Evolutionary conservation across 169 alveolate genomes (phyloP).

Genomic region (Amoebophrya sp.): DNA sequence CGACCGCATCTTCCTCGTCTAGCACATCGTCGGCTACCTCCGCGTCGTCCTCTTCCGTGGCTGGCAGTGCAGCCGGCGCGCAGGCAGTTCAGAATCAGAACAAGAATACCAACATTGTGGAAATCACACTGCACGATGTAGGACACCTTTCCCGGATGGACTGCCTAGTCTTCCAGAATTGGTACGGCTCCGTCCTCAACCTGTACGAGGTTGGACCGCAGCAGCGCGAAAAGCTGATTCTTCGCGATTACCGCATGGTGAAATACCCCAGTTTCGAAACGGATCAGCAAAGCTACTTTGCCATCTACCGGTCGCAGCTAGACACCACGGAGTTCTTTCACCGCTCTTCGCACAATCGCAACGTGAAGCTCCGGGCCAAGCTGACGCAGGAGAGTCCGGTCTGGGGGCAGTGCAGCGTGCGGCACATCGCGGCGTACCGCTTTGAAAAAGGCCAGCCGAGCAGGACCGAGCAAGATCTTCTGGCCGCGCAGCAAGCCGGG

Average conservation of each 20-base stretch:
- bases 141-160: neutral
- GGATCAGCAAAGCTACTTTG: conserved; percentile 20
- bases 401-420: neutral
- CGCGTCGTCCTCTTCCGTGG: too few species aligned
- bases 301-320: neutral
- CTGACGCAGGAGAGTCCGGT: neutral
- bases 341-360: neutral
- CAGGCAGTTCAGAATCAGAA: too few species aligned
- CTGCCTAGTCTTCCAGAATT: neutral
- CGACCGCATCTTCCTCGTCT: too few species aligned
- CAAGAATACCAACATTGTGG: neutral
- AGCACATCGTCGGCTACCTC: too few species aligned
- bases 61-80: too few species aligned
- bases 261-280: neutral
- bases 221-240: neutral
- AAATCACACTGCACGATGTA: neutral
- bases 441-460: neutral
- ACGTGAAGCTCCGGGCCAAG: neutral
- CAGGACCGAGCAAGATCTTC: neutral
- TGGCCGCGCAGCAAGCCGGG: too few species aligned
- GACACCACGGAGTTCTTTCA: neutral
- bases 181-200: neutral
- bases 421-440: neutral
- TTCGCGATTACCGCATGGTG: neutral
- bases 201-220: neutral